Base-by-base conservation (phyloP, 2,329 filamentous ascomycete species). In the Stachybotrys chartarum region DNA sequence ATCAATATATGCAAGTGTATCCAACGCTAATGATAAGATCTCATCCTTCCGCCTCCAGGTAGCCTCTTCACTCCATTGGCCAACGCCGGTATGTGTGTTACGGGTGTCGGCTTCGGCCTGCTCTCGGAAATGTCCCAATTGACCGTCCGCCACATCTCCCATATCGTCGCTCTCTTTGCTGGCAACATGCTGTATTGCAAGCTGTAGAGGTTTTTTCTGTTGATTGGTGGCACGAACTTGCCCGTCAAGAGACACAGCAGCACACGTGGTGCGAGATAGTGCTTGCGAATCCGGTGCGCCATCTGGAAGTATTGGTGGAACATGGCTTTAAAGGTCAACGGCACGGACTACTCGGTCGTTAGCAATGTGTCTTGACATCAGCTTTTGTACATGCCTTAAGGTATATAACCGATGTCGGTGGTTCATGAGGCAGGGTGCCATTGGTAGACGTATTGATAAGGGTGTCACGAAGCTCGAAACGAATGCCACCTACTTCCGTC, bases 141-240 rank as follows among this genome's bases (percentile, higher is more conserved):
- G 55, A 94, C 73, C 45, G 83, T 81, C 48, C 81, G 78, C 94
- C 95, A 99, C 69, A 97, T 87, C 67, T 97, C 91, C 63, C 82
- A 78, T 56, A 97, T 88, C 2, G 87, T 85, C 0, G 90, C 88
- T 49, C 95, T 78, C 54, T 83, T 82, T 7, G 90, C 88, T 0
- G 95, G 95, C 46, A 99, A 79, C 91, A 97, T 97, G 74, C 91
- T 96, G 72, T 99, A 99, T 73, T 99, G 94, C 64, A 99, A 78
- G 63, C 91, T 95, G 73, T 99, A 99, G 52, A 99, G 78, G 66
- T 94, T 95, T 67, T 92, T 93, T 53, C 95, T 84, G 68, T 97
- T 92, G 51, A 99, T 95, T 0, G 95, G 93, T 12, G 93, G 94
- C 1, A 97, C 91, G 61, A 97, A 97, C 58, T 88, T 89, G 56